Conservation (phyloP, 768 basidiomycete species). For the Russula brevipes region DNA sequence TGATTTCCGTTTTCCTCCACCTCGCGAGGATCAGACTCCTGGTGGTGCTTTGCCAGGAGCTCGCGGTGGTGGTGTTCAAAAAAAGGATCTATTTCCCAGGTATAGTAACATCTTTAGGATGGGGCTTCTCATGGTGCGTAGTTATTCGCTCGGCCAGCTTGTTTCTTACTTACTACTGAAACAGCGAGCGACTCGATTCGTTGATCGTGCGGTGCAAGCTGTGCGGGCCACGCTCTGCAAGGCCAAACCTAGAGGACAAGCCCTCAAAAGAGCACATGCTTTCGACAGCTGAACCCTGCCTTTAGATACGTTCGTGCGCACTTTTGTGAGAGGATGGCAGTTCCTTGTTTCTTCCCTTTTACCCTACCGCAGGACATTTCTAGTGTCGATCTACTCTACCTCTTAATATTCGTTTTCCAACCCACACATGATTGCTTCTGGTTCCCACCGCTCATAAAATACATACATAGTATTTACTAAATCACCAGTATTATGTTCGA, state of each 20-base stretch:
- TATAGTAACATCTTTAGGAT: conserved; percentile 22
- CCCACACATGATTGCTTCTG: no score
- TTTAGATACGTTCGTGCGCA: background rate
- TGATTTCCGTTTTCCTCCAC: background rate
- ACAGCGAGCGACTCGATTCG: conserved; percentile 13
- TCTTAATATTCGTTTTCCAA: background rate
- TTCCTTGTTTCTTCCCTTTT: background rate
- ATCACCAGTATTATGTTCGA: no score
- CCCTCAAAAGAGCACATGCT: background rate
- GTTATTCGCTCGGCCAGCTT: background rate
- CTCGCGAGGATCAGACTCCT: background rate
- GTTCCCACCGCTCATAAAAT: no score
- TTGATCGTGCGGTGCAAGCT: conserved; percentile 16
- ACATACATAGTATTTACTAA: no score
- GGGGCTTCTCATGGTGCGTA: conserved; percentile 19
- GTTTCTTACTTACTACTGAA: background rate
- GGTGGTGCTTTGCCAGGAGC: background rate
- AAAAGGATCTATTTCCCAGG: background rate
- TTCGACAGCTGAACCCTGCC: background rate
- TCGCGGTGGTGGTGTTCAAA: background rate
- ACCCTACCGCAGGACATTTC: background rate
- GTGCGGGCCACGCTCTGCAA: conserved; percentile 7
- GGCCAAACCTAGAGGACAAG: background rate
- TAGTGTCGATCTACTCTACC: background rate
- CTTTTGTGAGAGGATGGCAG: background rate